phyloP scores from a whole-genome alignment of 768 basidiomycete species.

The Tricholoma saponaceum region DNA sequence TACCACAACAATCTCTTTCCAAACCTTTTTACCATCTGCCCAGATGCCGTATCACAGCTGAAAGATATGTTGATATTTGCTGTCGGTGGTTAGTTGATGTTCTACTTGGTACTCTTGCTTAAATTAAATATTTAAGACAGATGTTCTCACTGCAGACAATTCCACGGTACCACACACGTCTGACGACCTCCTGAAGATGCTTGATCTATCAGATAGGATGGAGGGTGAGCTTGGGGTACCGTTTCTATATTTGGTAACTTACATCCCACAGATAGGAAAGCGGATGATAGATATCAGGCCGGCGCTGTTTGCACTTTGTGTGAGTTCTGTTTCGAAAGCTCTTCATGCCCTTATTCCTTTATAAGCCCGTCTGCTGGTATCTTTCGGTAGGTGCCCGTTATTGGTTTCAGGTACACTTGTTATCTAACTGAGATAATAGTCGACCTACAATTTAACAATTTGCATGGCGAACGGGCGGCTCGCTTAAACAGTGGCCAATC shows the following conservation, averaged over 20 bases:
- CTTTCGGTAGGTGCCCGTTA: neutral
- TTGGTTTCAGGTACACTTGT: neutral
- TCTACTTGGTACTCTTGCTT: too few relatives aligned
- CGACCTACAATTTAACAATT: neutral
- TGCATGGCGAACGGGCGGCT: neutral
- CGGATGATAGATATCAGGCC: neutral
- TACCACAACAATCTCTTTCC: slow-evolving; percentile 6
- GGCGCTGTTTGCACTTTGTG: slow-evolving; percentile 1
- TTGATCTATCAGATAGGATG: neutral
- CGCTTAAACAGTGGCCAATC: slow-evolving; percentile 3
- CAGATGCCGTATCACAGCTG: neutral
- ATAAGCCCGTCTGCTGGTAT: neutral
- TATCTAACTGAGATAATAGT: neutral
- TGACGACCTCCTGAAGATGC: neutral
- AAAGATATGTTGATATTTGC: slow-evolving; percentile 1
- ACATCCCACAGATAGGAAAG: neutral
- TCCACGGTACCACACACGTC: neutral
- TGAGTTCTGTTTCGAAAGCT: neutral
- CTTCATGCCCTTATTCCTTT: neutral
- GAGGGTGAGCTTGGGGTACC: neutral
- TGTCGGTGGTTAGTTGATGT: neutral
- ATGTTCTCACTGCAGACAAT: neutral
- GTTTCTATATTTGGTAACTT: neutral
- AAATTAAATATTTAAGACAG: neutral
- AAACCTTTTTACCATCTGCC: neutral